Conservation (phyloP, 78 protist genomes). For the Planoprotostelium fungivorum region DNA sequence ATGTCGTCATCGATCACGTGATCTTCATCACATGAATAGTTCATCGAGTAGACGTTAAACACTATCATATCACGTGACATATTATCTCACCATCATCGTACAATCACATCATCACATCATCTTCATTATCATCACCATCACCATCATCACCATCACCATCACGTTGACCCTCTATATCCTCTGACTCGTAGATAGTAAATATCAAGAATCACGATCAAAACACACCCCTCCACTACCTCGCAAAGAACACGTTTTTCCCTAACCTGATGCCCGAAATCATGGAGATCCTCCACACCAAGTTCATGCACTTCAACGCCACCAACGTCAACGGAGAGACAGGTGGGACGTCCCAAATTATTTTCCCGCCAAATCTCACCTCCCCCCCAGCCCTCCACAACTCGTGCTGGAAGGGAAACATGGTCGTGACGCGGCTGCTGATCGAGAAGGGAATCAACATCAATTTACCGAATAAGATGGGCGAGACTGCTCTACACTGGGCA, state of each 20-base stretch:
- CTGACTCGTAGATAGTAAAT: constrained; percentile 33
- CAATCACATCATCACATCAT: too few relatives aligned
- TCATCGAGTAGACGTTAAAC: too few relatives aligned
- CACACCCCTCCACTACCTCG: constrained; percentile 63
- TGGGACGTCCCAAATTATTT: background rate
- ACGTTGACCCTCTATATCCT: too few relatives aligned
- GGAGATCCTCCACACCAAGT: background rate
- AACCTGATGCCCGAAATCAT: background rate
- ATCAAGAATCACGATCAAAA: constrained; percentile 47
- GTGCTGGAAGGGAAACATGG: background rate
- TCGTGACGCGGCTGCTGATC: background rate
- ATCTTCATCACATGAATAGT: too few relatives aligned
- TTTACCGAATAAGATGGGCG: constrained; percentile 57
- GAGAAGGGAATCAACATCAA: constrained; percentile 39
- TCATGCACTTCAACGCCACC: background rate
- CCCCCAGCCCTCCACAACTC: background rate
- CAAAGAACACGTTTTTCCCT: background rate
- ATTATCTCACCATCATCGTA: too few relatives aligned
- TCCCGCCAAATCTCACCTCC: too few relatives aligned
- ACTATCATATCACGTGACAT: too few relatives aligned
- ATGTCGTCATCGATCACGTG: too few relatives aligned
- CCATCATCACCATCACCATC: too few relatives aligned
- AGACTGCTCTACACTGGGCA: constrained; percentile 67
- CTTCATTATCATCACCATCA: too few relatives aligned
- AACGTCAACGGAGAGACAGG: background rate